These are phyloP conservation scores for Yamadazyma sp. DNA, from an alignment of 1,139 yeast genomes.

Conservation along the genomic window DNA sequence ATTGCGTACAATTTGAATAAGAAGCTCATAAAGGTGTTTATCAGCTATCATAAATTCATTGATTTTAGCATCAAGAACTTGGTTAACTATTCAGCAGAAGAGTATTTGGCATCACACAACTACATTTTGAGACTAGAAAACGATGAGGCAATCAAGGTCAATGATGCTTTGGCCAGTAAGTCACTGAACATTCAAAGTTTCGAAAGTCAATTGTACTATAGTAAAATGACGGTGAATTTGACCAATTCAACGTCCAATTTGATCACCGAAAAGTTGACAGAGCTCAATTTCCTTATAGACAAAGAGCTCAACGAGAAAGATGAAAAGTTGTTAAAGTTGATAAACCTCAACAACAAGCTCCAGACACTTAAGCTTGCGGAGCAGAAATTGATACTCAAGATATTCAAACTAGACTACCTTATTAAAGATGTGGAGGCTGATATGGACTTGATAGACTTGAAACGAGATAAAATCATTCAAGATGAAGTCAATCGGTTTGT, in stretches of 20 bases:
- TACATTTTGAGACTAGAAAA: slow-evolving; percentile 28
- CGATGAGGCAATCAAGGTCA: slow-evolving; percentile 11
- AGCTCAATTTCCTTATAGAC: slow-evolving; percentile 40
- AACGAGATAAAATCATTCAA: slow-evolving; percentile 36
- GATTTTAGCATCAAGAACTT: slow-evolving; percentile 63
- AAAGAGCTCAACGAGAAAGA: slow-evolving; percentile 42
- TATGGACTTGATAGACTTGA: slow-evolving; percentile 14
- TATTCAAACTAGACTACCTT: slow-evolving; percentile 41
- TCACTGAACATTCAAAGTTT: slow-evolving; percentile 28
- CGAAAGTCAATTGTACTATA: slow-evolving; percentile 38
- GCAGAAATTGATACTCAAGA: slow-evolving; percentile 33
- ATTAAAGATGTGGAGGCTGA: slow-evolving; percentile 22
- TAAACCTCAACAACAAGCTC: slow-evolving; percentile 21
- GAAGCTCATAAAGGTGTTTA: slow-evolving; percentile 69
- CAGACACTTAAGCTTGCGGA: slow-evolving; percentile 32
- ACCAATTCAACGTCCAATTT: slow-evolving; percentile 35
- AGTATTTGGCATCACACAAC: slow-evolving; percentile 50
- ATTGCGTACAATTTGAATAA: slow-evolving; percentile 76
- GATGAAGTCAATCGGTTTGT: slow-evolving; percentile 43
- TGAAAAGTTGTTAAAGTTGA: slow-evolving; percentile 30
- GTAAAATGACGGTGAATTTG: slow-evolving; percentile 38
- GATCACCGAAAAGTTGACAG: slow-evolving; percentile 42
- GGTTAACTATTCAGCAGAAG: slow-evolving; percentile 73
- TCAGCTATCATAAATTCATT: slow-evolving; percentile 71
- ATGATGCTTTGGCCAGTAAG: slow-evolving; percentile 10